A percentile compares a stretch with the other conserved stretches of the same genome.
phyloP scores from a whole-genome alignment of 352 stramenopile genomes.

The Phytophthora ohioensis region DNA sequence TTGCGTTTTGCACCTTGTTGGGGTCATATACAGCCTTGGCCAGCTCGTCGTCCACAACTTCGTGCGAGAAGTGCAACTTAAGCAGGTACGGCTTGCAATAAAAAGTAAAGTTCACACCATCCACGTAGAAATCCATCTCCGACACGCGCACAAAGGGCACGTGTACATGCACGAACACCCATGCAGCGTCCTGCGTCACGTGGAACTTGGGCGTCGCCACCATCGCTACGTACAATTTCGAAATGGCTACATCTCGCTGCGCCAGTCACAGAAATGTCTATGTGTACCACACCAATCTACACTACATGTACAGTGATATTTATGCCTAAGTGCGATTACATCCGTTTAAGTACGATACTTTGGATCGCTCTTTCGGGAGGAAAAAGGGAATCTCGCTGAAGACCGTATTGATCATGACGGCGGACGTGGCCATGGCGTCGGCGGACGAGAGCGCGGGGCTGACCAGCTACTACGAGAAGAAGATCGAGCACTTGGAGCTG shows the following conservation, averaged over 20 bases:
- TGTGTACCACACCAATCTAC: not conserved
- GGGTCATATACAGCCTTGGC: conserved; percentile 93
- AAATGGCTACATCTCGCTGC: conserved; percentile 30
- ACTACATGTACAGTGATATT: not conserved
- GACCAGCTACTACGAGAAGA: conserved; percentile 95
- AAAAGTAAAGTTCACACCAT: conserved; percentile 93
- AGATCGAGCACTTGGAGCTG: conserved; percentile 96
- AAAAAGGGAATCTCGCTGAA: conserved; percentile 16
- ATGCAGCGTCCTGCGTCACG: conserved; percentile 84
- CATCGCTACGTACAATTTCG: conserved; percentile 70
- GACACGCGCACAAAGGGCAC: conserved; percentile 92
- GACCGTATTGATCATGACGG: conserved; percentile 39
- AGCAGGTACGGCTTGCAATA: conserved; percentile 98
- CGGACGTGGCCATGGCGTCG: conserved; percentile 50
- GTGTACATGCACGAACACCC: conserved; percentile 89
- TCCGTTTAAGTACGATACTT: conserved; percentile 20
- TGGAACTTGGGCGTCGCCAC: conserved; percentile 84
- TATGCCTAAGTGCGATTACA: conserved; percentile 7
- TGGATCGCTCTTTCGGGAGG: conserved; percentile 32
- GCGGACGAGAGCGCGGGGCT: conserved; percentile 58
- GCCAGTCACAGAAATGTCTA: not conserved
- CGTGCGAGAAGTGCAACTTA: conserved; percentile 94
- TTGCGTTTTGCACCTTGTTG: conserved; percentile 66
- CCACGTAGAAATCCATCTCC: conserved; percentile 93
- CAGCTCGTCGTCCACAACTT: conserved; percentile 90